phyloP scores from a whole-genome alignment of 2,329 filamentous ascomycete species.

The Scopulariopsis brevicaulis region DNA sequence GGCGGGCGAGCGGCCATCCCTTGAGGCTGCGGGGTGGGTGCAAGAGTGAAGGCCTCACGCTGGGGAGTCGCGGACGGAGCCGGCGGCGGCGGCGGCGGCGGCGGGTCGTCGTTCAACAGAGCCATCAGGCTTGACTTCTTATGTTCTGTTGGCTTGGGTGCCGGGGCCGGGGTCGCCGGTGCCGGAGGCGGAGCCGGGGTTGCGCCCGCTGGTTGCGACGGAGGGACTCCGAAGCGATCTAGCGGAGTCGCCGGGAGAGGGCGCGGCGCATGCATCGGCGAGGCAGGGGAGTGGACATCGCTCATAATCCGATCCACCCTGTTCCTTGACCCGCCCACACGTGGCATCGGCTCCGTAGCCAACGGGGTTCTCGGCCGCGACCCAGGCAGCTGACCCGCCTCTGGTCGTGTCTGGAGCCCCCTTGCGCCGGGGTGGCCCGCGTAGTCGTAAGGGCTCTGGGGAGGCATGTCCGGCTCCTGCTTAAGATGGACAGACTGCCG shows the following conservation, averaged over 20 bases:
- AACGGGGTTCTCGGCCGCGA: neutral
- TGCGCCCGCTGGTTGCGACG: neutral
- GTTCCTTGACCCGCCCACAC: neutral
- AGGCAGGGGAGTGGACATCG: neutral
- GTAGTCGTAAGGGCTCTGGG: neutral
- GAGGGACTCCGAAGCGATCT: neutral
- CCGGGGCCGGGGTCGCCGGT: conserved; percentile 15
- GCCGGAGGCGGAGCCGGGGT: neutral
- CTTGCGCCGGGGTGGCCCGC: neutral
- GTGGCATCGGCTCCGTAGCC: neutral
- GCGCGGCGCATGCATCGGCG: neutral
- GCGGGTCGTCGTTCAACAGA: conserved; percentile 48
- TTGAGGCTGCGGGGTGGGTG: conserved; percentile 37
- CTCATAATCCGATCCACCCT: neutral
- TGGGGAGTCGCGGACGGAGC: conserved; percentile 22
- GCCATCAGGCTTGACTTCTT: conserved; percentile 55
- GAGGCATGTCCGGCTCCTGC: neutral
- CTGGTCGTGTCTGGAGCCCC: neutral
- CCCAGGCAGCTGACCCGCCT: neutral
- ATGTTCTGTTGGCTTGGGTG: conserved; percentile 33
- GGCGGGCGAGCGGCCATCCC: conserved; percentile 26
- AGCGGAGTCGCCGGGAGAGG: neutral
- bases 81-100: conserved; percentile 30
- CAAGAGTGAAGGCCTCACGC: neutral
- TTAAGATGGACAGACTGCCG: conserved; percentile 1